These are phyloP conservation scores for Fagus crenata DNA, from an alignment of 306 rosid genomes.

Conservation along the genomic window DNA sequence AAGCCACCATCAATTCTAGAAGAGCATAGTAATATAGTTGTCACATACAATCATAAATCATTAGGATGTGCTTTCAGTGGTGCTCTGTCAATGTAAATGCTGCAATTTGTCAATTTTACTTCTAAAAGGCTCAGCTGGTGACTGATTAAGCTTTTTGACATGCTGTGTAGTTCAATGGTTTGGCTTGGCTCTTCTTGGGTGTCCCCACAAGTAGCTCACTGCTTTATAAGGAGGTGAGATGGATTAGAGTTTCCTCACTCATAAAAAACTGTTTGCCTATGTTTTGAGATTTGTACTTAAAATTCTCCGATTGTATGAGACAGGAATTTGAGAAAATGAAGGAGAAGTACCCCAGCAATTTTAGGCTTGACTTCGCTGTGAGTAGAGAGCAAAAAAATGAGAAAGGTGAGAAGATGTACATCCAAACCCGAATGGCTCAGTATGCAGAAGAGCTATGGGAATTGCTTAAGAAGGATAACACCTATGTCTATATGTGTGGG, in stretches of 20 bases:
- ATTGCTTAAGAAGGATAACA: slow-evolving; percentile 82
- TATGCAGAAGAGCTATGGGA: slow-evolving; percentile 96
- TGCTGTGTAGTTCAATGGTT: slow-evolving; percentile 74
- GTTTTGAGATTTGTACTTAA: slow-evolving; percentile 9
- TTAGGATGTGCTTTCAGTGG: neutral
- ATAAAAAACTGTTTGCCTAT: slow-evolving; percentile 6
- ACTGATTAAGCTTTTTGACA: slow-evolving; percentile 21
- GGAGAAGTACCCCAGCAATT: slow-evolving; percentile 71
- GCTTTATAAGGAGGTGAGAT: slow-evolving; percentile 92
- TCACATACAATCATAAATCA: neutral
- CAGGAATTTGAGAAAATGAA: slow-evolving; percentile 95
- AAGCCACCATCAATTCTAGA: neutral
- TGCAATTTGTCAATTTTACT: neutral
- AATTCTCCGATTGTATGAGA: neutral
- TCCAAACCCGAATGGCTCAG: slow-evolving; percentile 97
- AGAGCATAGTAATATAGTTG: too few species aligned
- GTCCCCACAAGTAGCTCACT: slow-evolving; percentile 96
- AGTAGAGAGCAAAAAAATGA: slow-evolving; percentile 95
- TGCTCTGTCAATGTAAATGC: neutral
- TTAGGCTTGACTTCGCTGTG: slow-evolving; percentile 89
- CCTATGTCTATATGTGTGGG: slow-evolving; percentile 93
- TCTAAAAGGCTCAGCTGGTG: neutral
- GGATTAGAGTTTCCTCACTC: slow-evolving; percentile 9
- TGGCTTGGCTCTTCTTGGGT: slow-evolving; percentile 99
- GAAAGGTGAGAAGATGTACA: slow-evolving; percentile 98